Percentiles rank a stretch among this genome's conserved stretches.
These are phyloP conservation scores for Striga asiatica DNA, from an alignment of 257 asterid species.

Conservation along the genomic window DNA sequence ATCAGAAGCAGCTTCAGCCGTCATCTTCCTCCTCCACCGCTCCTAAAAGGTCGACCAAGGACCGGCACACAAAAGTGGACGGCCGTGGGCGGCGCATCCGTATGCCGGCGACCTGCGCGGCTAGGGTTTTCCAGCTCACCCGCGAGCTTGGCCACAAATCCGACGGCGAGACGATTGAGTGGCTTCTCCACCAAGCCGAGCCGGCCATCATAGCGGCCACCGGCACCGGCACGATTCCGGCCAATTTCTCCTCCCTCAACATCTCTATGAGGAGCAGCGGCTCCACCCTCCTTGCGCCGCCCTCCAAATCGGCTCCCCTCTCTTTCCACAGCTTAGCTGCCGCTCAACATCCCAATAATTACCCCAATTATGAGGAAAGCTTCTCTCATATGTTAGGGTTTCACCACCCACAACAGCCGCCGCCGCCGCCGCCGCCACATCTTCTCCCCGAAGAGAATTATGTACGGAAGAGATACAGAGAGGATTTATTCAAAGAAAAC, in stretches of 20 bases:
- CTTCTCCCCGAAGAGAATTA: constrained; percentile 47
- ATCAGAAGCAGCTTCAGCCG: constrained; percentile 14
- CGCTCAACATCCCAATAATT: constrained; percentile 30
- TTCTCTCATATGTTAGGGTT: constrained; percentile 67
- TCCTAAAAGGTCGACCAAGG: constrained; percentile 47
- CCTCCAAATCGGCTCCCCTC: constrained; percentile 58
- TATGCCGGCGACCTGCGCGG: constrained; percentile 84
- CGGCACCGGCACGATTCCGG: constrained; percentile 80
- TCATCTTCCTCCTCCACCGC: not conserved
- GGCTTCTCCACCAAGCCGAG: constrained; percentile 76
- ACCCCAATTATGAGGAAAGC: constrained; percentile 40
- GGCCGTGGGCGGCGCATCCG: constrained; percentile 81
- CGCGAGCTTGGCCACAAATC: constrained; percentile 63
- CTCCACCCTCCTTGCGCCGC: constrained; percentile 49
- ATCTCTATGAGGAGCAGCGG: constrained; percentile 65
- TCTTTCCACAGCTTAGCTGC: constrained; percentile 47
- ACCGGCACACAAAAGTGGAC: constrained; percentile 85
- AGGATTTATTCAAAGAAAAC: constrained; percentile 58
- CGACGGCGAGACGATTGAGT: constrained; percentile 71
- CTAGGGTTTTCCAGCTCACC: constrained; percentile 69
- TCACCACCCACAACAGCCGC: constrained; percentile 25
- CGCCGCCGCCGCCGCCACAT: constrained; percentile 21
- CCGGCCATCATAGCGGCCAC: constrained; percentile 75
- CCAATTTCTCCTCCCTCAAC: constrained; percentile 52
- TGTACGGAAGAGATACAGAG: constrained; percentile 56